phyloP scores from a whole-genome alignment of 2,329 filamentous ascomycete species.

The Colletotrichum gloeosporioides region DNA sequence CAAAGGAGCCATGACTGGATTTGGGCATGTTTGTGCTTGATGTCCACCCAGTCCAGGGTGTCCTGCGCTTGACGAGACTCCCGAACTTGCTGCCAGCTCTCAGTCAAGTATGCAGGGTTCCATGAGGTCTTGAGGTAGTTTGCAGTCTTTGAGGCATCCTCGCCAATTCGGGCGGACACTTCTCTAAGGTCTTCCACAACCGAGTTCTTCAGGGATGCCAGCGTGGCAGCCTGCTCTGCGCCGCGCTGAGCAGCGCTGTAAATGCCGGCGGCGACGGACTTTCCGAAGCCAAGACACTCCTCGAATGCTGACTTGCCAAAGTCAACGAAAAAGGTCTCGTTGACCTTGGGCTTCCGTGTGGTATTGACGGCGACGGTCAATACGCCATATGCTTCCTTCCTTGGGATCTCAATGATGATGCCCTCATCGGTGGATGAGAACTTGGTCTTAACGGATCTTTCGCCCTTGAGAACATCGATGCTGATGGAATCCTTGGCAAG shows the following conservation, averaged over 20 bases:
- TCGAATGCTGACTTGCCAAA: constrained; percentile 57
- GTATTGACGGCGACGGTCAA: constrained; percentile 64
- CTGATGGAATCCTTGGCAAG: constrained; percentile 61
- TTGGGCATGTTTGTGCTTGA: constrained; percentile 58
- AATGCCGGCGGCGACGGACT: constrained; percentile 46
- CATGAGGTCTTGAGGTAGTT: constrained; percentile 4
- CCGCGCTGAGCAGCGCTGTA: constrained; percentile 39
- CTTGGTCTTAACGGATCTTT: constrained; percentile 52
- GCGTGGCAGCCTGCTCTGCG: constrained; percentile 19
- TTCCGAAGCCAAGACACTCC: constrained; percentile 49
- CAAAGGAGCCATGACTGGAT: constrained; percentile 62
- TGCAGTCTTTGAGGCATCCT: neutral
- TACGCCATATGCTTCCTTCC: constrained; percentile 61
- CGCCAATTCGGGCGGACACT: constrained; percentile 1
- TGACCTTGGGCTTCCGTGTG: constrained; percentile 63
- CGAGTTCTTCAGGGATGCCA: neutral
- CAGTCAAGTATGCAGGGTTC: constrained; percentile 24
- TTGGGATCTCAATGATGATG: constrained; percentile 56
- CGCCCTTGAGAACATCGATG: constrained; percentile 58
- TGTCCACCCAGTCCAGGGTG: constrained; percentile 44
- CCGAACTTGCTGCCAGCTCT: constrained; percentile 32
- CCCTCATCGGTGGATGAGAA: constrained; percentile 54
- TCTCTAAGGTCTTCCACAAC: neutral
- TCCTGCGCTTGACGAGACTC: constrained; percentile 34
- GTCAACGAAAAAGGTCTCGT: constrained; percentile 65